These are phyloP conservation scores for Dothistroma pini DNA, from an alignment of 2,329 filamentous ascomycete species.

Conservation along the genomic window DNA sequence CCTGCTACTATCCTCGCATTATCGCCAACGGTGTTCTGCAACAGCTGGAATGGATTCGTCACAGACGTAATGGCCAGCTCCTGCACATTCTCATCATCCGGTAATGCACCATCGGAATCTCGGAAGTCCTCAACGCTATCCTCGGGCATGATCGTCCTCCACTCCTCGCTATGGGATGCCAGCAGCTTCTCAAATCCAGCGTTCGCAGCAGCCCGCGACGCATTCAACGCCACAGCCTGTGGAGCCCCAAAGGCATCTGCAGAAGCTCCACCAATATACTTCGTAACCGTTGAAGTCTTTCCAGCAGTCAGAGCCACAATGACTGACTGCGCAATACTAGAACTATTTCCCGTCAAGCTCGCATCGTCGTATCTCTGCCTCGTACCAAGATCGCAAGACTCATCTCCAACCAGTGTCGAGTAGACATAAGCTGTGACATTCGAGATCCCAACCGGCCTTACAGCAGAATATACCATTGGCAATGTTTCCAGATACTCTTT, in stretches of 20 bases:
- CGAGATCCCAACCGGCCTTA: conserved; percentile 58
- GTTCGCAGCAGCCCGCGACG: conserved; percentile 49
- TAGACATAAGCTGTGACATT: conserved; percentile 62
- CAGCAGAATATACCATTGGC: conserved; percentile 59
- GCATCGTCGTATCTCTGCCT: conserved; percentile 44
- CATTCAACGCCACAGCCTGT: conserved; percentile 52
- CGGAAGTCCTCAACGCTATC: conserved; percentile 62
- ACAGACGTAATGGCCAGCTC: conserved; percentile 55
- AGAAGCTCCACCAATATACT: conserved; percentile 66
- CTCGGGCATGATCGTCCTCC: conserved; percentile 58
- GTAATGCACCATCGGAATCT: conserved; percentile 54
- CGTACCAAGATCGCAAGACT: conserved; percentile 38
- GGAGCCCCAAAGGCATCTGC: conserved; percentile 63
- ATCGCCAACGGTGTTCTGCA: conserved; percentile 53
- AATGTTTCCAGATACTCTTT: conserved; percentile 53
- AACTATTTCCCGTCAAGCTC: conserved; percentile 53
- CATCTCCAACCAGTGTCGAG: conserved; percentile 47
- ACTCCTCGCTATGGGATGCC: conserved; percentile 57
- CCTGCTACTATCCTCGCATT: conserved; percentile 52
- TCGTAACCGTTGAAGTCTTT: conserved; percentile 55
- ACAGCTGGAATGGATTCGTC: conserved; percentile 55
- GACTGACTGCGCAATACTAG: conserved; percentile 62
- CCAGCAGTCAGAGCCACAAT: conserved; percentile 52
- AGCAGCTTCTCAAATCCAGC: conserved; percentile 56
- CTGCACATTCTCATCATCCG: conserved; percentile 53